These are phyloP conservation scores for Pleurotus tuber-regium DNA, from an alignment of 768 basidiomycete species.

Conservation along the genomic window DNA sequence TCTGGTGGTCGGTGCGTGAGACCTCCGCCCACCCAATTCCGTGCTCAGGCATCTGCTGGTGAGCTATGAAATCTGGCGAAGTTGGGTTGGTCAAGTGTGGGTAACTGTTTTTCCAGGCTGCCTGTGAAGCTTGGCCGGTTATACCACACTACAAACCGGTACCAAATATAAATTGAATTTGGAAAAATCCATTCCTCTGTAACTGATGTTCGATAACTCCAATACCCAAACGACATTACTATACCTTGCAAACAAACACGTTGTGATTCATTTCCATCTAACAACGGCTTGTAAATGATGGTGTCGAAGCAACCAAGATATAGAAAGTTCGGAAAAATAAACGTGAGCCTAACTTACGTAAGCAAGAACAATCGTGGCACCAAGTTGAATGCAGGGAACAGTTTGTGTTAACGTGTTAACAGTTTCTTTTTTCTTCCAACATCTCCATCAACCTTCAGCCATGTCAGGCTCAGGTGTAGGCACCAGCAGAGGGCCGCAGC, in stretches of 20 bases:
- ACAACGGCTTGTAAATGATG: no score
- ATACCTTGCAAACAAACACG: no score
- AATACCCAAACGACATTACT: no score
- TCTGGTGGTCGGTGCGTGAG: slow-evolving; percentile 3
- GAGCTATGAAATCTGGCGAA: no score
- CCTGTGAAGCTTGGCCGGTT: no score
- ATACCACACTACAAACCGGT: no score
- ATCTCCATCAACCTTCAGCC: background rate
- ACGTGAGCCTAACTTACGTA: slow-evolving; percentile 3
- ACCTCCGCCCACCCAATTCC: slow-evolving; percentile 1
- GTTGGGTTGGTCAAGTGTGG: no score
- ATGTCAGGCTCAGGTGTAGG: slow-evolving; percentile 3
- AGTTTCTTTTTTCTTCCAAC: slow-evolving; percentile 2
- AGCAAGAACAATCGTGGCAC: slow-evolving; percentile 4
- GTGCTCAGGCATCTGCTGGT: background rate
- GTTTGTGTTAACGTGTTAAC: slow-evolving; percentile 1
- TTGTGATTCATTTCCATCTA: no score
- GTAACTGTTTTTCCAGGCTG: no score
- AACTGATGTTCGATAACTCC: no score
- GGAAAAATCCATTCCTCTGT: no score
- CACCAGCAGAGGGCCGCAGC: background rate
- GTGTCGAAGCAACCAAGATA: background rate
- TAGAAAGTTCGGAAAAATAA: slow-evolving; percentile 1
- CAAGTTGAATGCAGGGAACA: background rate
- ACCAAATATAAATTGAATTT: no score